Base-by-base conservation (phyloP, 495 filamentous ascomycete species). In the Lasiosphaeria miniovina region DNA sequence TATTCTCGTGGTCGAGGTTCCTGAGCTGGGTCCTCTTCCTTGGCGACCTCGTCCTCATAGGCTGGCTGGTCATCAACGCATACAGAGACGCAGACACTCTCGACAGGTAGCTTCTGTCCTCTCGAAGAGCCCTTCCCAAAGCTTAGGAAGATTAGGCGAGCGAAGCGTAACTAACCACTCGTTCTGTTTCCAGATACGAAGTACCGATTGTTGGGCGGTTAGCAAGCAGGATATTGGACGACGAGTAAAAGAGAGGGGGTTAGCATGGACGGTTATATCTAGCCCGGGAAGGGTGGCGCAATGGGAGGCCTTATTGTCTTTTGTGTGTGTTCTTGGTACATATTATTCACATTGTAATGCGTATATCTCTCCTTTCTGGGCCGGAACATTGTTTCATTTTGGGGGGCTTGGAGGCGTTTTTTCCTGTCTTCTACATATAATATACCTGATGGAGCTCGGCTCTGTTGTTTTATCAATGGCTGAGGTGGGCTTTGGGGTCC, bases 31-130 rank as follows among this genome's bases (percentile, higher is more conserved):
- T 93, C 45, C 74, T 98, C 10, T 85, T 96, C 59, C 67, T 91
- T 10, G 76, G 80, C 31, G 93, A 98, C 68, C 56, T 96, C 24
- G 80, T 68, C 24, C 71, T 96, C 60, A 95, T 96, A 61, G 90
- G 72, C 9, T 93, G 86, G 70, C 73, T 97, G 68, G 84, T 86
- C 46, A 65, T 88, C 66, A 86, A 85, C 63, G 93, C 94, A 52
- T 97, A 96, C 77, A 74, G 79, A 59, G 92, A 97, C 78, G 92
- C 93, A 36, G 91, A 94, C 63, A 96, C 90, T 6, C 80, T 97
- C 48, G 94, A 96, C 70, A 86, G 92, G 76, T 93, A 57, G 54
- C 65, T 53, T 14, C 46, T 55, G n/a, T n/a, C 6, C 35, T 51
- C 2, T 46, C 6, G 48, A 36, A 1, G 35, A 33, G 31, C 4